Evolutionary conservation across 176 grass and related monocot species (phyloP).

Genomic region (Aegilops tauschii): DNA sequence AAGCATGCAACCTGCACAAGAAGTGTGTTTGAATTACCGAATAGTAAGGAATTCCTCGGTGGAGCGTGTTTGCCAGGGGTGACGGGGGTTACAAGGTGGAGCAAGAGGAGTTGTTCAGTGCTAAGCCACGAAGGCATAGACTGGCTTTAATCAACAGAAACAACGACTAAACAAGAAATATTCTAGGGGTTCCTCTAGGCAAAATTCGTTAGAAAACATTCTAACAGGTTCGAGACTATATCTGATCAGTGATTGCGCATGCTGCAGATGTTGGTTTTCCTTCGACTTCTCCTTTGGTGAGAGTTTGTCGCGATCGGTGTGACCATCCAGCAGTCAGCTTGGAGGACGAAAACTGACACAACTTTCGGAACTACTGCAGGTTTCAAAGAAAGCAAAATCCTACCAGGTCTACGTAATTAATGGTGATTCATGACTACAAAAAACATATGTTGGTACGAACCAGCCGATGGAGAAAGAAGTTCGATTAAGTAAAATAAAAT

Average conservation of each 20-base stretch:
- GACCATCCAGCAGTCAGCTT: conserved; percentile 66
- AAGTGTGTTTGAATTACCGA: neutral
- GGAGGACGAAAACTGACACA: conserved; percentile 74
- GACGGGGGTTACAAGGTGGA: too few relatives aligned
- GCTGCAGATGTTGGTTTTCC: conserved; percentile 33
- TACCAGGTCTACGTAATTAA: neutral
- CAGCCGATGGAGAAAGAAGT: neutral
- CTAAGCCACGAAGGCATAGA: neutral
- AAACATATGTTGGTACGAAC: neutral
- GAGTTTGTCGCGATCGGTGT: conserved; percentile 63
- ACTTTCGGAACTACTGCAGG: conserved; percentile 70
- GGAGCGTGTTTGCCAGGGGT: too few relatives aligned
- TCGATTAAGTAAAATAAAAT: neutral
- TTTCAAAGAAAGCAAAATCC: neutral
- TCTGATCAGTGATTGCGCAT: conserved; percentile 45
- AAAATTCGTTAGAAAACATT: neutral
- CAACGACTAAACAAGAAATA: neutral
- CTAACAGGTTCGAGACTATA: conserved; percentile 1
- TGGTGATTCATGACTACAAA: neutral
- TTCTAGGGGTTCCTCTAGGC: neutral
- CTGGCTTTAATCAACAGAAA: neutral
- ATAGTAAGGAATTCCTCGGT: neutral
- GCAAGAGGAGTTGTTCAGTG: too few relatives aligned
- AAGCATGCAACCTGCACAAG: neutral
- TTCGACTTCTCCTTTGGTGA: conserved; percentile 54